phyloP scores from a whole-genome alignment of 192 early-diverging fungal genomes.

The Coemansia sp. region DNA sequence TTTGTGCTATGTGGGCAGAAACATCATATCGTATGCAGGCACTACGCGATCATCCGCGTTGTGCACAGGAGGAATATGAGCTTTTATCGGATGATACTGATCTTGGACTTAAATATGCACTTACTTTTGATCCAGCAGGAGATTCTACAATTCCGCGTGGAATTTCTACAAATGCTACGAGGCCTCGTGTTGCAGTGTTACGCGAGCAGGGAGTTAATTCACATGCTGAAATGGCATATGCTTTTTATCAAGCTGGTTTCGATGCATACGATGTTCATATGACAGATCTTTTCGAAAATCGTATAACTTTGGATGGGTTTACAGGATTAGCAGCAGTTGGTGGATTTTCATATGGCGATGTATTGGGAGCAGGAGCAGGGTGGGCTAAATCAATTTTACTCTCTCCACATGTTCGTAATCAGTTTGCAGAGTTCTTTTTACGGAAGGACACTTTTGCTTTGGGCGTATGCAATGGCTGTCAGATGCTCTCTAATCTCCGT shows the following conservation, averaged over 20 bases:
- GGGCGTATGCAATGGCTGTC: slow-evolving; percentile 99
- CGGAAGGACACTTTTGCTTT: slow-evolving; percentile 90
- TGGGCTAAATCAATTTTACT: slow-evolving; percentile 94
- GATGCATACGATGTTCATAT: slow-evolving; percentile 96
- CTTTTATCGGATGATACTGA: slow-evolving; percentile 67
- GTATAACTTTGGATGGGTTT: slow-evolving; percentile 67
- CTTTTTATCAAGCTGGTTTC: slow-evolving; percentile 94
- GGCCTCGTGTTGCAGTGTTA: slow-evolving; percentile 88
- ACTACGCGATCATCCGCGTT: slow-evolving; percentile 84
- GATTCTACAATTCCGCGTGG: slow-evolving; percentile 18
- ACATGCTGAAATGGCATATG: slow-evolving; percentile 91
- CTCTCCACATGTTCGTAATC: slow-evolving; percentile 63
- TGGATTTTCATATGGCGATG: slow-evolving; percentile 99
- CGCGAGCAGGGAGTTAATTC: slow-evolving; percentile 99
- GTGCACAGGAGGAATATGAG: slow-evolving; percentile 82
- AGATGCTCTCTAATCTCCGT: slow-evolving; percentile 87
- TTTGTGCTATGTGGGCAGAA: slow-evolving; percentile 86
- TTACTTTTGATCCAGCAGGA: slow-evolving; percentile 75
- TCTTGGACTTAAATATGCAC: slow-evolving; percentile 71
- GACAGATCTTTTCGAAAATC: slow-evolving; percentile 82
- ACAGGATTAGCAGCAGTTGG: slow-evolving; percentile 91
- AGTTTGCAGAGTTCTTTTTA: slow-evolving; percentile 80
- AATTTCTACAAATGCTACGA: background rate
- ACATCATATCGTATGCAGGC: slow-evolving; percentile 91
- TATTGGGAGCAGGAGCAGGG: slow-evolving; percentile 95